A percentile compares a stretch with the other conserved stretches of the same genome.
phyloP scores from a whole-genome alignment of 257 asterid species.

The Solanum bulbocastanum region DNA sequence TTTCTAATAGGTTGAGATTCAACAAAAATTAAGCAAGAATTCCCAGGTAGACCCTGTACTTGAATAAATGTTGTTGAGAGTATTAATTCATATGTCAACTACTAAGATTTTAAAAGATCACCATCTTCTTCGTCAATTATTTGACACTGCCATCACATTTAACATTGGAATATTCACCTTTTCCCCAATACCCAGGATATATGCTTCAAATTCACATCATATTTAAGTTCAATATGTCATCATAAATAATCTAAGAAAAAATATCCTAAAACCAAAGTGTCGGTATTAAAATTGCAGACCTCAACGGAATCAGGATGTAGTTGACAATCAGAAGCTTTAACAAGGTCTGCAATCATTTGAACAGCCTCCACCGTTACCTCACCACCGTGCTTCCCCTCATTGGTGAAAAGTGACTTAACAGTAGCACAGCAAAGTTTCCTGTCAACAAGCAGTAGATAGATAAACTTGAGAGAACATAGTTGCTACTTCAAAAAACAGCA shows the following conservation, averaged over 20 bases:
- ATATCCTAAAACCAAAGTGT: background rate
- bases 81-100: background rate
- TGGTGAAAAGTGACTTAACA: conserved; percentile 60
- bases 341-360: conserved; percentile 69
- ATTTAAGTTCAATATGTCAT: background rate
- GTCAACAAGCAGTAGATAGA: conserved; percentile 11
- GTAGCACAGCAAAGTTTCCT: conserved; percentile 65
- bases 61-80: background rate
- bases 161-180: background rate
- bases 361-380: conserved; percentile 95
- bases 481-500: background rate
- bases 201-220: background rate
- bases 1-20: background rate
- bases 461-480: conserved; percentile 2
- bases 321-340: conserved; percentile 65
- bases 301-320: conserved; percentile 90
- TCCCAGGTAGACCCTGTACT: background rate
- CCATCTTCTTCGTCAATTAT: background rate
- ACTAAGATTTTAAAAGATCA: background rate
- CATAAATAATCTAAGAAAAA: background rate
- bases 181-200: background rate
- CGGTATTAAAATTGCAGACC: conserved; percentile 19
- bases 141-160: background rate
- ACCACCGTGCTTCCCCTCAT: conserved; percentile 94
- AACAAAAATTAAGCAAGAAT: background rate